These are phyloP conservation scores for Colletotrichum lentis DNA, from an alignment of 2,329 filamentous ascomycete genomes.

Conservation along the genomic window DNA sequence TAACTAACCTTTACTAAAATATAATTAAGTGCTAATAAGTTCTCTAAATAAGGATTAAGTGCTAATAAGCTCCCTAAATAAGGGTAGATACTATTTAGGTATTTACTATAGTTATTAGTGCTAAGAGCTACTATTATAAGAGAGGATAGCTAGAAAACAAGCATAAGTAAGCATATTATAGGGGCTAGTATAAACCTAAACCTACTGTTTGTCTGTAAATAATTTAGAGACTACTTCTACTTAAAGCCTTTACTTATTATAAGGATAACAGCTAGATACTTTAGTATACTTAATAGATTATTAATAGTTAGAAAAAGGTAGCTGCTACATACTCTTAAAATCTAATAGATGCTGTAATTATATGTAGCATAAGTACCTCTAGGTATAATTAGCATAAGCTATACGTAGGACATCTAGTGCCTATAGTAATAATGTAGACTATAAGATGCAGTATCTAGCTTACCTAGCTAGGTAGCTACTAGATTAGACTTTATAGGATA, in stretches of 20 bases:
- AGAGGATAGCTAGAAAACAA: neutral
- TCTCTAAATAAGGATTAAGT: neutral
- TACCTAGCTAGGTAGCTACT: neutral
- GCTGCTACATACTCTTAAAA: neutral
- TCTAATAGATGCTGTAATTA: neutral
- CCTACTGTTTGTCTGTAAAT: neutral
- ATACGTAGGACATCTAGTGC: neutral
- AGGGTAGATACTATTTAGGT: neutral
- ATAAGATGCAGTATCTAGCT: neutral
- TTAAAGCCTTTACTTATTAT: neutral
- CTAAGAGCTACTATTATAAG: no score
- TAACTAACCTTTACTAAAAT: neutral
- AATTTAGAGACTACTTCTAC: neutral
- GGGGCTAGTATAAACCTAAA: neutral
- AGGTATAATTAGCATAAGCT: neutral
- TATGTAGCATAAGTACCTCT: neutral
- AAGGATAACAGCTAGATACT: neutral
- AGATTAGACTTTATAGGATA: neutral
- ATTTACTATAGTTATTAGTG: no score
- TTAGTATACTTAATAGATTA: neutral
- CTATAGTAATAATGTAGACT: neutral
- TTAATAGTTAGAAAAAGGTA: neutral
- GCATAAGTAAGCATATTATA: neutral
- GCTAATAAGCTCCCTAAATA: neutral
- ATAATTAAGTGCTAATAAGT: neutral